Evolutionary conservation across 169 alveolate species (phyloP).

Genomic region (Plasmodium billcollinsi): DNA sequence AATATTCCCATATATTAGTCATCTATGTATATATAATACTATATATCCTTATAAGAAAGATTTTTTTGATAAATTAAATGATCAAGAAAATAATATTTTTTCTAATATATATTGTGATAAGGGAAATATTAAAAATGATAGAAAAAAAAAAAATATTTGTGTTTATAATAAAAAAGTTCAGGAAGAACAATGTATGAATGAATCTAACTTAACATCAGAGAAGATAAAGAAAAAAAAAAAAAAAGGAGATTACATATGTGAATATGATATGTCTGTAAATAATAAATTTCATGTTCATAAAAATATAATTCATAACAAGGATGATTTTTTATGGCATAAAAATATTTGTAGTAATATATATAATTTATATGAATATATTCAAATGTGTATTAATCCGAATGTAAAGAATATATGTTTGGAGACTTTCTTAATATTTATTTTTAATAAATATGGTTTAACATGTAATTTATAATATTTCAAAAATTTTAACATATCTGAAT

Average conservation of each 20-base stretch:
- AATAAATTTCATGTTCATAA: conserved; percentile 7
- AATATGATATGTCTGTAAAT: background rate
- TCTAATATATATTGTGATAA: conserved; percentile 6
- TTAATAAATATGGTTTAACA: conserved; percentile 66
- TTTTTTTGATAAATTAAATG: conserved; percentile 47
- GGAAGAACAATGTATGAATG: conserved; percentile 10
- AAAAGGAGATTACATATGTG: background rate
- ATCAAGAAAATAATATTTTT: conserved; percentile 38
- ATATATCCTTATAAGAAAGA: conserved; percentile 46
- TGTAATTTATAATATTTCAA: conserved; percentile 7
- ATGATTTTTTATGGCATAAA: conserved; percentile 70
- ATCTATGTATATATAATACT: conserved; percentile 21
- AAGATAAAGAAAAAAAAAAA: conserved; percentile 1
- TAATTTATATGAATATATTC: conserved; percentile 74
- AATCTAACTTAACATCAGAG: conserved; percentile 4
- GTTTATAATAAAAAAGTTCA: conserved; percentile 7
- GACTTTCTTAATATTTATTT: conserved; percentile 69
- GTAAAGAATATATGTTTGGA: conserved; percentile 72
- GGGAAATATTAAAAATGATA: conserved; percentile 21
- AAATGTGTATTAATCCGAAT: conserved; percentile 57
- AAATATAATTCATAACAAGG: conserved; percentile 28
- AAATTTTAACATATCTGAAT: background rate
- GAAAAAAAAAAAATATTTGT: background rate
- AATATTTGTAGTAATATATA: conserved; percentile 66
- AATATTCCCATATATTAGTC: conserved; percentile 62